Conservation (phyloP, 164 flowering plant species). For the Cinnamomum chago region DNA sequence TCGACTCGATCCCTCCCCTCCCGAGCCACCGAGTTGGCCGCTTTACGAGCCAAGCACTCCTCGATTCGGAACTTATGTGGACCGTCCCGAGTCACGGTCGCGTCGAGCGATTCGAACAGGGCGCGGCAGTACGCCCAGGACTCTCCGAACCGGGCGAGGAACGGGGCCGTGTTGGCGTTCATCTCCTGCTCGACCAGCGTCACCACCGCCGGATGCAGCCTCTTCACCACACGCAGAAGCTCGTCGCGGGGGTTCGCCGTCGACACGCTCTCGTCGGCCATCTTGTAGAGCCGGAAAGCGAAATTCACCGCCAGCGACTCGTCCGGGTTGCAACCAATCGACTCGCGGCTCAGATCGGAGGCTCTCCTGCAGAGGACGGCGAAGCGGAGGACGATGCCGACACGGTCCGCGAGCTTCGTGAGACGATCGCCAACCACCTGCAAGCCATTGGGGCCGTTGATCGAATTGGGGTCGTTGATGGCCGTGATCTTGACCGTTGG, state of each 20-base stretch:
- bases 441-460: background rate
- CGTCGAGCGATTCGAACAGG: constrained; percentile 67
- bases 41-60: constrained; percentile 56
- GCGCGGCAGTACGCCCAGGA: constrained; percentile 50
- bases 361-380: constrained; percentile 20
- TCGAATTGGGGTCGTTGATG: constrained; percentile 22
- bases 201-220: constrained; percentile 52
- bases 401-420: constrained; percentile 33
- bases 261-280: constrained; percentile 93
- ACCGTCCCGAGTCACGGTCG: constrained; percentile 32
- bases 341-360: constrained; percentile 44
- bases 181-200: constrained; percentile 77
- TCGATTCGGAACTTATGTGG: constrained; percentile 48
- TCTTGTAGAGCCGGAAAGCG: constrained; percentile 50
- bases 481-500: constrained; percentile 49
- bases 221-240: constrained; percentile 70
- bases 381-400: constrained; percentile 41
- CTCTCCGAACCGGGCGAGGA: constrained; percentile 56
- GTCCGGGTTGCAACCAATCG: constrained; percentile 42
- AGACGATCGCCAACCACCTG: constrained; percentile 38
- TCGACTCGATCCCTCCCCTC: constrained; percentile 85
- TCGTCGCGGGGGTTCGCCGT: constrained; percentile 81
- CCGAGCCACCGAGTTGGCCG: constrained; percentile 66
- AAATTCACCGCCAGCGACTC: constrained; percentile 77
- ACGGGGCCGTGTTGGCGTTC: constrained; percentile 79